Evolutionary conservation across 2,329 filamentous ascomycete species (phyloP), one percentile per base, ranked within the genome.

Genomic region (Penicillium nordicum): DNA sequence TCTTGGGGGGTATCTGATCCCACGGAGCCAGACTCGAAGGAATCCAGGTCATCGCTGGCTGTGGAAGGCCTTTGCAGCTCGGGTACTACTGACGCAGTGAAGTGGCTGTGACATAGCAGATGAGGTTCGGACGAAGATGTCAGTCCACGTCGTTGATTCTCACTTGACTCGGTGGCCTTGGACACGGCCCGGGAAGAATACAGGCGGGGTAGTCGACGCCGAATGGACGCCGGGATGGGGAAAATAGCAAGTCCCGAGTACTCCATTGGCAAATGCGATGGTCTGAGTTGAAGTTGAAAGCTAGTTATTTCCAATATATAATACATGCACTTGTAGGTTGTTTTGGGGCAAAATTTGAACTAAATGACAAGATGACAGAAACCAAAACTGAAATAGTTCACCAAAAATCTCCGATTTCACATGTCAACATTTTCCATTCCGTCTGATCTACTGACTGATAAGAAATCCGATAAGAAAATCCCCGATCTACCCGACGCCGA

Each of bases 161-260:
- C 45, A 47, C 42, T 57, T 11, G 49, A 34, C 23, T 61, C 27
- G 34, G 41, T 40, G 27, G 53, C 25, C 14, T 41, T 34, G 36
- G 59, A n/a, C 48, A 40, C 44, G 60, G 57, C 42, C 43, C 53
- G 60, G 14, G 60, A 62, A 12, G 57, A 57, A 50, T 66, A 66
- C 5, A 70, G 49, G 36, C 63, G 60, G 21, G 65, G 61, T 10
- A 72, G 58, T 16, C 64, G 69, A 41, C 66, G 66, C 48, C 68
- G 64, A 38, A 72, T 63, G 3, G 65, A 66, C 21, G 65, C 67
- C 30, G 68, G 67, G 16, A 72, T 65, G 23, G 65, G 59, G 12
- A 64, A 54, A 27, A 67, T 42, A 2, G 62, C 52, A 7, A 69
- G 45, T 1, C 54, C 57, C 11, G 62, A 54, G 30, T 65, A 64